Evolutionary conservation across 2,329 filamentous ascomycete genomes (phyloP), one percentile per base, ranked within the genome.

Genomic region (Lachnum nothofagi): DNA sequence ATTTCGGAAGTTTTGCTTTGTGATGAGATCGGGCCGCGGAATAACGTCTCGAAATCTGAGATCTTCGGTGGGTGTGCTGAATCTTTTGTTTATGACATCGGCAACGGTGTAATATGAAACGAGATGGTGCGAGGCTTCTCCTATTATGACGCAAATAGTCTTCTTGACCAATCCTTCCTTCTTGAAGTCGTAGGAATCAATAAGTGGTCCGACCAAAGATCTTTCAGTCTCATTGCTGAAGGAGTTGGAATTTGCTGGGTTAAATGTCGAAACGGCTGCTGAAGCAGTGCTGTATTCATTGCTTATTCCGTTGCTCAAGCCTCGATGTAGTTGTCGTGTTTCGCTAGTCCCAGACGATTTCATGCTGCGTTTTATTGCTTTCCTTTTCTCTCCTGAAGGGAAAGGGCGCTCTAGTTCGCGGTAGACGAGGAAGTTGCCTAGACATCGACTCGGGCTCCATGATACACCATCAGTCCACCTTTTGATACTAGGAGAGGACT

Each of bases 331-430:
- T 17, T 60, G 58, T 33, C 48, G 52, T 42, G 49, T 44, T 47
- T 64, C 64, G 43, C 48, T 60, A 35, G 63, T 61, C 3, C 60
- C 62, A 7, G 59, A 56, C 10, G 57, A 61, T 49, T 57, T 67
- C 56, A 74, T 82, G 50, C 75, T 77, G 59, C 84, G 83, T 68
- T 88, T 91, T 69, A 85, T 83, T 0, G 88, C 88, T 39, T 85
- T 77, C 68, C 93, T 93, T 76, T 91, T 93, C 71, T 91, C 86
- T 5, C 88, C 88, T 0, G 87, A 85, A 2, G 85, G 82, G 57
- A 91, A 91, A 86, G 83, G 67, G 85, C 91, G 91, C 69, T 97
- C 93, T 88, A 98, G 96, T 66, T 98, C 93, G 25, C 93, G 81
- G 65, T 98, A 98, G 1, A 93, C 96, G 49, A 98, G 71, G 68